Percentiles rank a stretch among this genome's conserved stretches.
phyloP scores from a whole-genome alignment of 331 rosid genomes.

The Malus hybrid region DNA sequence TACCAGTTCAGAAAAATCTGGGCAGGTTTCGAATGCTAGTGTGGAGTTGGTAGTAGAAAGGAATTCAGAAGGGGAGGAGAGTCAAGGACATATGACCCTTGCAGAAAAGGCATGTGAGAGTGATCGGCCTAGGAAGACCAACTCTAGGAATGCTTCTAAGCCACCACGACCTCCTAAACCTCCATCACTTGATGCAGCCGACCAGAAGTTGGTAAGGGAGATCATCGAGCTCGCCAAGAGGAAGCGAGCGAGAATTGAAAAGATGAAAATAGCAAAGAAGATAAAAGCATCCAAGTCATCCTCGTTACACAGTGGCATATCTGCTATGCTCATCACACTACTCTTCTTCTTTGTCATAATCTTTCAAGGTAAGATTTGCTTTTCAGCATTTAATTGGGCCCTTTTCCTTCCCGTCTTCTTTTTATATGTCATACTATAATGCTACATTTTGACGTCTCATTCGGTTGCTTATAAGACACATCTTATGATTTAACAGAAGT shows the following conservation, averaged over 20 bases:
- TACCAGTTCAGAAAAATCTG: slow-evolving; percentile 24
- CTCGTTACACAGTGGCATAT: slow-evolving; percentile 31
- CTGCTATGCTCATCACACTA: slow-evolving; percentile 53
- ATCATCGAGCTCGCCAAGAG: slow-evolving; percentile 50
- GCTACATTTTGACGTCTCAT: neutral
- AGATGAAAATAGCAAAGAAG: slow-evolving; percentile 46
- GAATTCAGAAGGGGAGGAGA: slow-evolving; percentile 18
- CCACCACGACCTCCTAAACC: slow-evolving; percentile 76
- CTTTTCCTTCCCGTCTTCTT: neutral
- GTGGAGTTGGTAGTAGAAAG: slow-evolving; percentile 30
- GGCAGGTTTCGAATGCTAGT: slow-evolving; percentile 7
- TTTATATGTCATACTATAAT: neutral
- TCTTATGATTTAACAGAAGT: neutral
- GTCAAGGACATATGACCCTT: slow-evolving; percentile 4
- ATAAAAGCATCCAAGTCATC: slow-evolving; percentile 40
- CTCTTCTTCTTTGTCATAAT: slow-evolving; percentile 49
- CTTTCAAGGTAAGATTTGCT: slow-evolving; percentile 38
- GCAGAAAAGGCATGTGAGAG: slow-evolving; percentile 15
- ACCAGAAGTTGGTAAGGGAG: slow-evolving; percentile 51
- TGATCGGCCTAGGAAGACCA: slow-evolving; percentile 24
- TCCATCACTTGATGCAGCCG: slow-evolving; percentile 59
- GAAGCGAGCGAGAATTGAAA: slow-evolving; percentile 57
- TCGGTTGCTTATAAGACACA: neutral
- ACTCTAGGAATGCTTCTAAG: slow-evolving; percentile 47
- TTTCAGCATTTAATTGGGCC: slow-evolving; percentile 4